Conservation (phyloP, 106 monocot species). For the Vanilla planifolia region DNA sequence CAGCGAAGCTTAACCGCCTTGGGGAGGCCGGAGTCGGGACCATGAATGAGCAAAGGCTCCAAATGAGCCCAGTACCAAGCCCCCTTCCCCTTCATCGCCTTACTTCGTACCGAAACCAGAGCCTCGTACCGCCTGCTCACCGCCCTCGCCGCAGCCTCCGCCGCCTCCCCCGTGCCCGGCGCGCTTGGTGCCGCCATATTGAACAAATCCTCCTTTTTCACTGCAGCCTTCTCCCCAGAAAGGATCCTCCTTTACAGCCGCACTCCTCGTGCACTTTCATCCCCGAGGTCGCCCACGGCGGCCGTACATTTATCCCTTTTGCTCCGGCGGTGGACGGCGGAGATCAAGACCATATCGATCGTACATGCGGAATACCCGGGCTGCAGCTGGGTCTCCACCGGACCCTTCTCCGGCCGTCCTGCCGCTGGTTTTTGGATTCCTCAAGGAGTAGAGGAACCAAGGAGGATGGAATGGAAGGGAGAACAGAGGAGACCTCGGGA, state of each 20-base stretch:
- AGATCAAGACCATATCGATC: too few species aligned
- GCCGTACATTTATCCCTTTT: background rate
- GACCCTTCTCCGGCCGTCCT: background rate
- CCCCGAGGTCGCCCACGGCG: background rate
- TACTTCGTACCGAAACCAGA: constrained; percentile 28
- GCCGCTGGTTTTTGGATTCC: too few species aligned
- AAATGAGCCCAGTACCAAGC: constrained; percentile 71
- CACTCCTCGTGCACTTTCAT: background rate
- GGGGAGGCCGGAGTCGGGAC: constrained; percentile 34
- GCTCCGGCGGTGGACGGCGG: background rate
- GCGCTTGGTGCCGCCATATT: background rate
- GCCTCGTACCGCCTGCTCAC: constrained; percentile 43
- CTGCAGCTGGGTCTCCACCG: background rate
- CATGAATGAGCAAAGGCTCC: constrained; percentile 33
- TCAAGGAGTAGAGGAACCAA: too few species aligned
- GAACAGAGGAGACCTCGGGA: too few species aligned
- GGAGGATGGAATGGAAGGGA: too few species aligned
- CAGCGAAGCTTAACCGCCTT: constrained; percentile 64
- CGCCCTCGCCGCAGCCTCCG: constrained; percentile 27
- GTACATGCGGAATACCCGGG: background rate
- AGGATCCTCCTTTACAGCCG: background rate
- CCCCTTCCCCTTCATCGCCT: constrained; percentile 63
- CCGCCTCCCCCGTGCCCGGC: constrained; percentile 1
- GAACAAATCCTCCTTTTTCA: background rate
- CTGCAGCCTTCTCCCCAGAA: background rate